Conservation (phyloP, 2,329 filamentous ascomycete genomes). For the Atkinsonella texensis region DNA sequence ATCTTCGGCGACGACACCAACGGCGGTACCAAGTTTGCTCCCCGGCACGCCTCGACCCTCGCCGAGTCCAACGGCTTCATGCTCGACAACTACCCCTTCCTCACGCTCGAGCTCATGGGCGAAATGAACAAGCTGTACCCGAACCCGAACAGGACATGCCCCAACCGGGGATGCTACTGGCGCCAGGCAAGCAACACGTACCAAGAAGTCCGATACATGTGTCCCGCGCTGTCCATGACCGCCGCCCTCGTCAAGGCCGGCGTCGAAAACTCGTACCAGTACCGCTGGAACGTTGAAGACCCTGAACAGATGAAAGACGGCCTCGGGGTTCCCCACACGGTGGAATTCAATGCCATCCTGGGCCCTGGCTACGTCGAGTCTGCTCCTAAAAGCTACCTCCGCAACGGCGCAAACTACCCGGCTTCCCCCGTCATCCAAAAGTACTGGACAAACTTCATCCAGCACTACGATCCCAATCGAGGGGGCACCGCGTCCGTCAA, state of each 20-base stretch:
- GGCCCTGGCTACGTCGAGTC: constrained; percentile 42
- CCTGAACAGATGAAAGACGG: constrained; percentile 38
- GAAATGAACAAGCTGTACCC: constrained; percentile 24
- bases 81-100: constrained; percentile 21
- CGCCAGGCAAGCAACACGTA: constrained; percentile 24
- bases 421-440: constrained; percentile 51
- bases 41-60: constrained; percentile 18
- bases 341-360: constrained; percentile 56
- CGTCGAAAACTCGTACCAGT: constrained; percentile 45
- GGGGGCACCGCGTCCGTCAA: constrained; percentile 13
- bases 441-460: constrained; percentile 67
- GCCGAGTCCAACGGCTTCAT: constrained; percentile 21
- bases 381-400: constrained; percentile 44
- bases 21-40: constrained; percentile 25
- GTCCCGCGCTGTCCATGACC: constrained; percentile 21
- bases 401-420: constrained; percentile 37
- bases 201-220: constrained; percentile 24
- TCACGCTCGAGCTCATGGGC: constrained; percentile 19
- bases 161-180: constrained; percentile 23
- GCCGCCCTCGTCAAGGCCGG: constrained; percentile 18
- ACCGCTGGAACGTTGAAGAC: constrained; percentile 58
- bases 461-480: constrained; percentile 51
- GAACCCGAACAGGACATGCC: constrained; percentile 22
- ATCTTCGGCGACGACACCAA: constrained; percentile 32
- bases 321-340: constrained; percentile 53